Evolutionary conservation across 2,329 filamentous ascomycete genomes (phyloP).

Genomic region (Pyricularia pennisetigena): DNA sequence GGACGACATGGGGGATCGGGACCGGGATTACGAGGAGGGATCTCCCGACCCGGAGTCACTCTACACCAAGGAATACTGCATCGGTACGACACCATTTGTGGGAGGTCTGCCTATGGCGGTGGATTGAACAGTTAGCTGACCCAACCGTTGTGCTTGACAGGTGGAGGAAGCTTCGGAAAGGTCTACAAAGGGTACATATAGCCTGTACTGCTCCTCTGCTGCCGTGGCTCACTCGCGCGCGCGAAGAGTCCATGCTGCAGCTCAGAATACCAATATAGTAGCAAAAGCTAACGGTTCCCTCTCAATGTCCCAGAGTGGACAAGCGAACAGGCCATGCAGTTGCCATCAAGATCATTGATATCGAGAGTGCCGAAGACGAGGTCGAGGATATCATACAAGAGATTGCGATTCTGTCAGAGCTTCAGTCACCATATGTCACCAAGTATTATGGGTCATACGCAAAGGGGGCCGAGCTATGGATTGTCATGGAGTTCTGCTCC

Average conservation of each 20-base stretch:
- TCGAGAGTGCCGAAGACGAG: conserved; percentile 97
- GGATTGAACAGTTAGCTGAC: conserved; percentile 13
- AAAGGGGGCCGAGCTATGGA: conserved; percentile 95
- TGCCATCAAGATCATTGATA: conserved; percentile 97
- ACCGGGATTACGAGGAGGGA: conserved; percentile 38
- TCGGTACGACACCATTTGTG: conserved; percentile 44
- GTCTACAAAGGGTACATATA: conserved; percentile 83
- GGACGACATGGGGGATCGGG: conserved; percentile 34
- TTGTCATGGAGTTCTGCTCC: conserved; percentile 98
- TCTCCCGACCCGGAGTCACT: conserved; percentile 76
- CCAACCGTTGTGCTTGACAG: conserved; percentile 29
- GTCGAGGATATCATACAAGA: conserved; percentile 99
- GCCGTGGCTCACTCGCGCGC: not conserved
- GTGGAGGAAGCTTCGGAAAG: conserved; percentile 95
- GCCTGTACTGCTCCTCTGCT: conserved; percentile 1
- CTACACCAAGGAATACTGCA: conserved; percentile 88
- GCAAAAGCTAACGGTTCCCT: conserved; percentile 3
- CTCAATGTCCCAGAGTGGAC: conserved; percentile 58
- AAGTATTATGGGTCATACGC: conserved; percentile 97
- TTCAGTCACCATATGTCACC: conserved; percentile 93
- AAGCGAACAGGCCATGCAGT: conserved; percentile 88
- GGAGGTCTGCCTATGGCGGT: conserved; percentile 3
- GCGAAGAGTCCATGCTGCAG: not conserved
- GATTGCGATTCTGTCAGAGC: conserved; percentile 91
- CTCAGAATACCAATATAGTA: not conserved